Percentiles rank a stretch among this genome's conserved stretches.
These are phyloP conservation scores for Theileria annulata DNA, from an alignment of 169 alveolate genomes.

Conservation along the genomic window DNA sequence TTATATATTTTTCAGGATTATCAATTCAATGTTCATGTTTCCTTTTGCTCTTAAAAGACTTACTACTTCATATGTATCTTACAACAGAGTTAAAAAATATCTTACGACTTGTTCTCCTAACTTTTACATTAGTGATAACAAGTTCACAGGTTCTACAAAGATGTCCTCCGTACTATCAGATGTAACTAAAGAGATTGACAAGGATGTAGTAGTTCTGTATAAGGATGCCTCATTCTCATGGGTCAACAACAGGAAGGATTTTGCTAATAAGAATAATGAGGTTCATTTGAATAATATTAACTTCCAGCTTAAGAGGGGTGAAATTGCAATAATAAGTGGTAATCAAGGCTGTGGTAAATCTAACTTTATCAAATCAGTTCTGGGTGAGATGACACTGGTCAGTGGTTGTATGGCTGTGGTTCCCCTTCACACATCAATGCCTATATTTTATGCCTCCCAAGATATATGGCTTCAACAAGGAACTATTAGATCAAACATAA, in stretches of 20 bases:
- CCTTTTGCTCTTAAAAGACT: constrained; percentile 17
- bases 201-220: constrained; percentile 19
- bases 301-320: constrained; percentile 5
- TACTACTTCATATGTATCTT: constrained; percentile 14
- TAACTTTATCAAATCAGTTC: constrained; percentile 46
- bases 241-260: constrained; percentile 5
- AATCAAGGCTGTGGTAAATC: constrained; percentile 42
- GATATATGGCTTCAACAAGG: constrained; percentile 54
- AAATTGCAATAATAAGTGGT: neutral
- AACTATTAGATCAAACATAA: constrained; percentile 50
- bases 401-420: constrained; percentile 61
- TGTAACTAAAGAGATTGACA: neutral
- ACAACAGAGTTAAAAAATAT: constrained; percentile 24
- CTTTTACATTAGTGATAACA: constrained; percentile 21
- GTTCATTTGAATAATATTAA: neutral
- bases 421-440: constrained; percentile 55
- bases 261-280: neutral
- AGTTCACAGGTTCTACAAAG: neutral
- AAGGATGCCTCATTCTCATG: constrained; percentile 22
- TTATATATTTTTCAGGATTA: constrained; percentile 17
- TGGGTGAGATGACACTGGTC: constrained; percentile 66
- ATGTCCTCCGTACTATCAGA: neutral
- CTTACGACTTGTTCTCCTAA: constrained; percentile 43
- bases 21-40: constrained; percentile 20
- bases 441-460: constrained; percentile 62